These are phyloP conservation scores for Syzygium aqueum DNA, from an alignment of 345 rosid species.

Conservation along the genomic window DNA sequence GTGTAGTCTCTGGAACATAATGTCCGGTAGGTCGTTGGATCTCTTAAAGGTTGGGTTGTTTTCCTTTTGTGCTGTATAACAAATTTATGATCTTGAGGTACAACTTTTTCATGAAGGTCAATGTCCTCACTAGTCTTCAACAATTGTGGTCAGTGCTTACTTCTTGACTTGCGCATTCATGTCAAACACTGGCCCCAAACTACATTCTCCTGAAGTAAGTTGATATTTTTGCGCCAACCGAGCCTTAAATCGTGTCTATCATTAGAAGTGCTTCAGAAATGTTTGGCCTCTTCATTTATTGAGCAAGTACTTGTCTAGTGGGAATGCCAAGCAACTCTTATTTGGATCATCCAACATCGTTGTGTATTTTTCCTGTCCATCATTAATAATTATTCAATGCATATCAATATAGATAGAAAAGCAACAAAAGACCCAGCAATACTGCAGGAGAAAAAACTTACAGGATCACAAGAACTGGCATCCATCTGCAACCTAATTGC, in stretches of 20 bases:
- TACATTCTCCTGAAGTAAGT: no score
- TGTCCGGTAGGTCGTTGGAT: not conserved
- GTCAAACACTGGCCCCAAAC: not conserved
- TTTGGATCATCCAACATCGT: no score
- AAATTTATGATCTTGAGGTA: not conserved
- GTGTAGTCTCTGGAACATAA: not conserved
- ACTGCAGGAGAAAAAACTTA: not conserved
- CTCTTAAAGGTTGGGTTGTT: not conserved
- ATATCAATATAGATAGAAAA: not conserved
- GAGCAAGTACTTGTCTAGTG: not conserved
- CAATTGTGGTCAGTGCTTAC: not conserved
- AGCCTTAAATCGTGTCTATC: no score
- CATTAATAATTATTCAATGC: not conserved
- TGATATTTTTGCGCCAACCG: no score
- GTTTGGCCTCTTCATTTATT: not conserved
- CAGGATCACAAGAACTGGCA: slow-evolving; percentile 15
- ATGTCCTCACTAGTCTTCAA: not conserved
- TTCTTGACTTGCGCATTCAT: no score
- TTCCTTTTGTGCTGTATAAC: not conserved
- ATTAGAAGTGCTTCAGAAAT: not conserved
- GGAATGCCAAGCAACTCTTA: no score
- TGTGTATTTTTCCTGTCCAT: slow-evolving; percentile 21
- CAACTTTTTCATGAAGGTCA: not conserved
- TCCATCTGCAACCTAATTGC: not conserved
- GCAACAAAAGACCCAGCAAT: not conserved